Evolutionary conservation across 2,329 filamentous ascomycete genomes (phyloP).

Genomic region (Pseudogymnoascus pannorum): DNA sequence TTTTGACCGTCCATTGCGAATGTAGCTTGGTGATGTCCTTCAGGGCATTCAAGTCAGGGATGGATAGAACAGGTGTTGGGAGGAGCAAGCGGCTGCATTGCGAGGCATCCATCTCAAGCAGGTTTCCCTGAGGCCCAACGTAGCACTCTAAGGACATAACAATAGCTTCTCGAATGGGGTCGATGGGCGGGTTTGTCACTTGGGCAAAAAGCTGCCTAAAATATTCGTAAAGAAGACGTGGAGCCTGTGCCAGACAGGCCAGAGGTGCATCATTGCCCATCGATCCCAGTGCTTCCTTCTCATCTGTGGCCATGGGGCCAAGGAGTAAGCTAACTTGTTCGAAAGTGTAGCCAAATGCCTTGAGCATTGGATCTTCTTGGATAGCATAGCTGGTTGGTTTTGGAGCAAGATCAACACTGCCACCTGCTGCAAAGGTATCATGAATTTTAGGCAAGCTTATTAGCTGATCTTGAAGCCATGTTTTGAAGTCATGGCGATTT

Average conservation of each 20-base stretch:
- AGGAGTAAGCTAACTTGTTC: constrained; percentile 90
- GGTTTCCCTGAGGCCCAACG: constrained; percentile 89
- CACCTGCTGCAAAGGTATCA: constrained; percentile 49
- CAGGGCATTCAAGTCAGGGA: constrained; percentile 83
- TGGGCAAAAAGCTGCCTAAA: constrained; percentile 97
- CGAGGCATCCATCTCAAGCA: constrained; percentile 84
- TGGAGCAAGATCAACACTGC: constrained; percentile 55
- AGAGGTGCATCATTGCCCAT: constrained; percentile 97
- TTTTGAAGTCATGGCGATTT: constrained; percentile 77
- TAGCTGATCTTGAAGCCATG: constrained; percentile 81
- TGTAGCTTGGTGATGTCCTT: constrained; percentile 68
- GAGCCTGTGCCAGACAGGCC: constrained; percentile 82
- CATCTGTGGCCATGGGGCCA: constrained; percentile 92
- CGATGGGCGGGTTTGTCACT: constrained; percentile 95
- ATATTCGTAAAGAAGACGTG: constrained; percentile 87
- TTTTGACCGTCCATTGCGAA: constrained; percentile 78
- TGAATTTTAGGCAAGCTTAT: constrained; percentile 72
- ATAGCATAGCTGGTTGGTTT: constrained; percentile 62
- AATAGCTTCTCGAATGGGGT: constrained; percentile 92
- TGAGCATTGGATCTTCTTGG: constrained; percentile 76
- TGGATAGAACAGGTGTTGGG: constrained; percentile 80
- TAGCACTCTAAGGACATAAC: constrained; percentile 98
- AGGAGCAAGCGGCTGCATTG: constrained; percentile 83
- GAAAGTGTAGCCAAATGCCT: constrained; percentile 87
- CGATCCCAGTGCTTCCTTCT: constrained; percentile 92